Conservation (phyloP, 768 basidiomycete species). For the Scleroderma bovista region DNA sequence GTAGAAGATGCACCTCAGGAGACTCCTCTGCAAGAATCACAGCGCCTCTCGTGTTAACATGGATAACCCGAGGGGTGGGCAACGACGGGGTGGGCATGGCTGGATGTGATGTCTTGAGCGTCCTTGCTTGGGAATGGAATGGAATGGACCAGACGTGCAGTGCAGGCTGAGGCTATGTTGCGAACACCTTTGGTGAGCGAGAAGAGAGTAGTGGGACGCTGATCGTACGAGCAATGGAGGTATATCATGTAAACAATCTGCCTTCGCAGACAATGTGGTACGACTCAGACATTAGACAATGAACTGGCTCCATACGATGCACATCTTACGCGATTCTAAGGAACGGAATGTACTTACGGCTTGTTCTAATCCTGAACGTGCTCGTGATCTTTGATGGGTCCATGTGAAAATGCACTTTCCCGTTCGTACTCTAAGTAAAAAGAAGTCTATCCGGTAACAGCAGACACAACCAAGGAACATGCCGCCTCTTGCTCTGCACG, state of each 20-base stretch:
- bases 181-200: neutral
- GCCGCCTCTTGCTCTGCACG: conserved; percentile 88
- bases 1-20: conserved; percentile 62
- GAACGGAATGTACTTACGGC: no score
- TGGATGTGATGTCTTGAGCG: neutral
- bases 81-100: conserved; percentile 54
- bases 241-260: no score
- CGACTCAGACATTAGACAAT: no score
- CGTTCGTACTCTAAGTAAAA: neutral
- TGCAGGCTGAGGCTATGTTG: neutral
- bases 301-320: no score
- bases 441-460: conserved; percentile 62
- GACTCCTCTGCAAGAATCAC: conserved; percentile 93
- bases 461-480: conserved; percentile 82
- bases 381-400: no score
- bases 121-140: neutral
- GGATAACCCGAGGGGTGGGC: conserved; percentile 81
- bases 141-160: neutral
- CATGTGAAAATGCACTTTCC: no score
- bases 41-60: conserved; percentile 92
- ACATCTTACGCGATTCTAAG: no score
- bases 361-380: no score
- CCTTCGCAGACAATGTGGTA: no score
- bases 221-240: neutral
- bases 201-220: neutral